Conservation (phyloP, 2,329 filamentous ascomycete genomes). For the Trichocomaceae sp. region DNA sequence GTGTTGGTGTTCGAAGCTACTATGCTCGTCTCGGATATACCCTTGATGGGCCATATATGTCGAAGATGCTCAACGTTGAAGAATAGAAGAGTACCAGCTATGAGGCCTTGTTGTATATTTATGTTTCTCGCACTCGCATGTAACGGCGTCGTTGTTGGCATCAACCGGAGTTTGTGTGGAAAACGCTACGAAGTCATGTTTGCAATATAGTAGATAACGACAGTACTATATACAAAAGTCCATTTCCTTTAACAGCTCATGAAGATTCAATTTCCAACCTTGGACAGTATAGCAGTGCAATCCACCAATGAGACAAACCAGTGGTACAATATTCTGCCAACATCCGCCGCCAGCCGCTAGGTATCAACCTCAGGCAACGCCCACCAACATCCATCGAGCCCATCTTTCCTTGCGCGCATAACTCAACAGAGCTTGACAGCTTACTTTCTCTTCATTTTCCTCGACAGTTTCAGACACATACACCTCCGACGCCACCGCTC, state of each 20-base stretch:
- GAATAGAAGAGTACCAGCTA: not conserved
- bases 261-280: no score
- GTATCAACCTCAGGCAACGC: not conserved
- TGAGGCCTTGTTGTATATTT: not conserved
- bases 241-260: not conserved
- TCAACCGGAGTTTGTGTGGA: not conserved
- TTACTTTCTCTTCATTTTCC: not conserved
- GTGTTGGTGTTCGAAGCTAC: constrained; percentile 90
- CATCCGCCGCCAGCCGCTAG: constrained; percentile 1
- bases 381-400: not conserved
- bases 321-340: constrained; percentile 7
- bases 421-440: not conserved
- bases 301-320: not conserved
- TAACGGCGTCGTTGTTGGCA: constrained; percentile 7
- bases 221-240: not conserved
- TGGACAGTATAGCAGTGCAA: not conserved
- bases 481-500: not conserved
- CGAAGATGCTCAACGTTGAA: constrained; percentile 41
- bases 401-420: not conserved
- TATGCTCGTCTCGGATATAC: constrained; percentile 90
- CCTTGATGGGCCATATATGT: constrained; percentile 82
- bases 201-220: not conserved
- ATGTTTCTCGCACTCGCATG: constrained; percentile 7
- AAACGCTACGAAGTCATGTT: not conserved
- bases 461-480: not conserved